Base-by-base conservation (phyloP, 1,139 yeast genomes). In the Protomyces gravidus region DNA sequence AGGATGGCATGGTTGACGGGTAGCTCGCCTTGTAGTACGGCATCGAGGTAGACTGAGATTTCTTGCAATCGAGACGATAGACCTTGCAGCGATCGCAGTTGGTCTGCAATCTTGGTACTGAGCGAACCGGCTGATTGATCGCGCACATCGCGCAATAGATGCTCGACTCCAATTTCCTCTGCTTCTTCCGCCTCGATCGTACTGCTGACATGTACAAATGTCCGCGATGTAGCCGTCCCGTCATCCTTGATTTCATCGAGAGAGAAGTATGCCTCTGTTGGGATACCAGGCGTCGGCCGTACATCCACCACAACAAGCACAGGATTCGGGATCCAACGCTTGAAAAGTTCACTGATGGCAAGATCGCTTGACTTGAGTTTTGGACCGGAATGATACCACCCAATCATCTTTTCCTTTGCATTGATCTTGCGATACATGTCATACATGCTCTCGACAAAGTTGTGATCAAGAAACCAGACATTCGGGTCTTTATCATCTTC, bases 311-410 rank as follows among this genome's bases (percentile, higher is more conserved):
- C 86, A 68, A 94, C 79, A 65, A 94, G 77, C 59, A 92, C 76
- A 2, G 98, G 98, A 65, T 86, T 84, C 11, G 84, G 74, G 0
- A 92, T 83, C 72, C 89, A 92, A 67, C 82, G 85, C 72, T 86
- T 90, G 76, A 94, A 89, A 55, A 85, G 73, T 66, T 92, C 97
- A 69, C 90, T 92, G 69, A 94, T 92, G 70, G 86, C 88, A 66
- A 92, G 78, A 72, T 94, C 99, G 17, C 95, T 85, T 1, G 92
- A 81, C 68, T 83, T 83, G 67, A 94, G 80, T 72, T 90, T 89
- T 13, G 97, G 97, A 1, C 98, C 99, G 17, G 96, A 85, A 72
- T 94, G 99, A 71, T 94, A 94, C 99, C 99, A 94, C 9, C 99
- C 99, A 72, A 94, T 84, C 62, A 94, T 78, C 72, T 84, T 87